These are phyloP conservation scores for Opeltia flavorubescens DNA, from an alignment of 495 filamentous ascomycete species.

Conservation along the genomic window DNA sequence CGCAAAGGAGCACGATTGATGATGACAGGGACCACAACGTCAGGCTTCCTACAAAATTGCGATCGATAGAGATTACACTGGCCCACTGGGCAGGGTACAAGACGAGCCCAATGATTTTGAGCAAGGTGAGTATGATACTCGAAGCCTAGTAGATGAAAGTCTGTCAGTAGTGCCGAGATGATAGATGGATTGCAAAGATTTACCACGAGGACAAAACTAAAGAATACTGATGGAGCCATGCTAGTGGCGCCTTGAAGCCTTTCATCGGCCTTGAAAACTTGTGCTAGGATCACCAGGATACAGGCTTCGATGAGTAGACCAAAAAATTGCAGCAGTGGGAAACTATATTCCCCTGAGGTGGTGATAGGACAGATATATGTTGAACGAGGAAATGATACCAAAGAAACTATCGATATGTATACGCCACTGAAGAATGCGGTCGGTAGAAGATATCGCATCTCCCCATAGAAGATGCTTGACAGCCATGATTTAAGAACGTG, in stretches of 20 bases:
- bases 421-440: conserved; percentile 22
- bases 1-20: conserved; percentile 21
- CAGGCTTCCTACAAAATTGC: conserved; percentile 22
- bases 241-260: conserved; percentile 15
- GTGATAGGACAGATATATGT: conserved; percentile 34
- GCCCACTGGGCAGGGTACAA: conserved; percentile 18
- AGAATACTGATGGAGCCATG: conserved; percentile 7
- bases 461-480: conserved; percentile 19
- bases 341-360: conserved; percentile 13
- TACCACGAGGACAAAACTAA: conserved; percentile 27
- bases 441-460: conserved; percentile 22
- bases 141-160: conserved; percentile 17
- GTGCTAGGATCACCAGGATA: conserved; percentile 23
- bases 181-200: conserved; percentile 6
- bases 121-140: conserved; percentile 21
- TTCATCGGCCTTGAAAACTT: conserved; percentile 18
- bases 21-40: conserved; percentile 22
- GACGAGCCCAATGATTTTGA: conserved; percentile 14
- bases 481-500: conserved; percentile 15
- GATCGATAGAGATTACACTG: conserved; percentile 19
- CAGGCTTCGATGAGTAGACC: conserved; percentile 23
- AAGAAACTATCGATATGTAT: conserved; percentile 18
- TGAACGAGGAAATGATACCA: conserved; percentile 22
- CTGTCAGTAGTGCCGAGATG: conserved; percentile 2
- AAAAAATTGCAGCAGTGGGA: conserved; percentile 18